Base-by-base conservation (phyloP, 306 rosid species). In the Chamaecrista fasciculata region DNA sequence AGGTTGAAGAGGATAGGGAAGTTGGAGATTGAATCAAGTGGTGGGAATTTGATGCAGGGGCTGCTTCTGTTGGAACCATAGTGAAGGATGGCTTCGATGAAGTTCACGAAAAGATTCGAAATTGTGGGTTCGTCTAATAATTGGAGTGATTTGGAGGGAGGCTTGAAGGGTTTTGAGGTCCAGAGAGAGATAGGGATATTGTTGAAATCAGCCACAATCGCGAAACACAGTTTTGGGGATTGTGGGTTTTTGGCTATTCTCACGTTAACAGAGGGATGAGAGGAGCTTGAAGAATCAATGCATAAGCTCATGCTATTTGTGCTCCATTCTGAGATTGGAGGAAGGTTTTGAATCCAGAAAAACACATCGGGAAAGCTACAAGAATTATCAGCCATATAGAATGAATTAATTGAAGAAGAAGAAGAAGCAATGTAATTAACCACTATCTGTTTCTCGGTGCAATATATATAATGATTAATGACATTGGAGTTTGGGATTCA, bases 341-440 rank as follows among this genome's bases (percentile, higher is more conserved):
- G 95, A 74, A 85, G 94, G 79, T 79, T 86, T 31, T 83, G 89
- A 74, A 88, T 80, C 98, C 98, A 94, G 19, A 78, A 74, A 82
- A 55, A 88, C 23, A 88, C 80, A 72, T 90, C 85, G 40, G 92
- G 87, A 57, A 80, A 77, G 34, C 12, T 75, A 76, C 65, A 83
- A 78, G 75, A 39, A 4, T 33, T 8, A 75, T 33, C 36, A 75
- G 93, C 85, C 98, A 93, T 90, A n/a, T n/a, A n/a, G n/a, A n/a
- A n/a, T n/a, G n/a, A n/a, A n/a, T n/a, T n/a, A n/a, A n/a, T n/a
- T n/a, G n/a, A n/a, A n/a, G n/a, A n/a, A n/a, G n/a, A n/a, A n/a
- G n/a, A n/a, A 29, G 72, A 58, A 78, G 21, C 62, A 72, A 46
- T n/a, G n/a, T n/a, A n/a, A n/a, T n/a, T n/a, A n/a, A n/a, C n/a